Evolutionary conservation across 2,329 filamentous ascomycete species (phyloP), one percentile per base, ranked within the genome.

Genomic region (Podosphaera xanthii): DNA sequence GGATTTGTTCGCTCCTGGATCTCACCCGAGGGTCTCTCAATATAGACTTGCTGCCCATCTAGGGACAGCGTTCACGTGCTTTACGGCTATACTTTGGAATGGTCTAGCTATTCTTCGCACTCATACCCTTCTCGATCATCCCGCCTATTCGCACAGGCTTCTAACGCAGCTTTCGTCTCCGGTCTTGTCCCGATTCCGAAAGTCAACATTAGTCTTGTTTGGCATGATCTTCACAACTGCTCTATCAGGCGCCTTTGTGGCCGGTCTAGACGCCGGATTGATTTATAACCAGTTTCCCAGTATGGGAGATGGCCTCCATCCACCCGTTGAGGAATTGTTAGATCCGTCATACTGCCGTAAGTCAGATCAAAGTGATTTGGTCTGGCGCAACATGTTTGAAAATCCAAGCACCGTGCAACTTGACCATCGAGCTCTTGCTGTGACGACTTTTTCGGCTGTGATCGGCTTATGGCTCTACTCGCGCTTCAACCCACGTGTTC

Each of bases 261-360:
- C 92, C 5, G 92, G 92, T 38, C 82, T 98, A 12, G 92, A 98
- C 69, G 92, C 92, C 7, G 92, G 92, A 7, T 77, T 98, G 60
- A 97, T 98, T 72, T 98, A 98, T 76, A 98, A 98, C 70, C 89
- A 98, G 71, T 97, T 98, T 71, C 92, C 92, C 5, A 87, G 80
- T 72, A 98, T 98, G 92, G 92, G 92, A 7, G 72, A 81, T 2
- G 88, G 89, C 9, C 74, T 94, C 31, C 77, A 87, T 0, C 91
- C 91, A 1, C 91, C 91, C 0, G 81, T 78, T 67, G 77, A 80
- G 8, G 91, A 97, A 73, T 81, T 97, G 38, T 89, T 87, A 71
- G 84, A 91, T 67, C 75, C 79, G 44, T 94, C 88, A 74, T 96
- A 96, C 77, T 84, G 82, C 60, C 85, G 89, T 67, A 80, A 78